A percentile compares a stretch with the other conserved stretches of the same genome.
These are phyloP conservation scores for Ogataea methylovora DNA, from an alignment of 805 yeast species.

Conservation along the genomic window DNA sequence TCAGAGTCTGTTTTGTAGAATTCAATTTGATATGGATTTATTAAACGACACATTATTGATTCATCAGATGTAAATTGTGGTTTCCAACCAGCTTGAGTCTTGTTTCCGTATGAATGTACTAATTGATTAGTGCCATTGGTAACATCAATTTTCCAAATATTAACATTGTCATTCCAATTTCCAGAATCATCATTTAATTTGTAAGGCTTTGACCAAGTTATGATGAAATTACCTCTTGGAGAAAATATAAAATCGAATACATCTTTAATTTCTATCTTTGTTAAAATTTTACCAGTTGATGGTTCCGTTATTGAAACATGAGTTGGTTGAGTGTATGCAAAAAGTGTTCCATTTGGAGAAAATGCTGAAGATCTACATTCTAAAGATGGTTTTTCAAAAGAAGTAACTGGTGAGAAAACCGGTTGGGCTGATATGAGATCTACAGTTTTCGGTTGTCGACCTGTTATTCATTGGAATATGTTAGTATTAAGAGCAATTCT, in stretches of 20 bases:
- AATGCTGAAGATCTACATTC: slow-evolving; percentile 62
- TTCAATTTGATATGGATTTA: slow-evolving; percentile 50
- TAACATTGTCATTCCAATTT: slow-evolving; percentile 71
- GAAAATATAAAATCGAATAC: slow-evolving; percentile 81
- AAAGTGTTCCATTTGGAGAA: slow-evolving; percentile 58
- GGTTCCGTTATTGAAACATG: slow-evolving; percentile 53
- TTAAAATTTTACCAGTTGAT: slow-evolving; percentile 37
- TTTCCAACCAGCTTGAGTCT: slow-evolving; percentile 84
- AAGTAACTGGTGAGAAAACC: slow-evolving; percentile 21
- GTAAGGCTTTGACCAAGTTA: slow-evolving; percentile 86
- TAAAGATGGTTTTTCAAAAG: slow-evolving; percentile 21
- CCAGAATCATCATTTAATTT: slow-evolving; percentile 59
- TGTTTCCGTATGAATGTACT: slow-evolving; percentile 51
- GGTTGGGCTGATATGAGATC: slow-evolving; percentile 46
- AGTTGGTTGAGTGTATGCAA: slow-evolving; percentile 67
- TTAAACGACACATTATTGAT: slow-evolving; percentile 51
- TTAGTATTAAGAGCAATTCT: not conserved
- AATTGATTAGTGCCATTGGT: slow-evolving; percentile 9
- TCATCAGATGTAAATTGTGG: slow-evolving; percentile 88
- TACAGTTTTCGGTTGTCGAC: slow-evolving; percentile 50
- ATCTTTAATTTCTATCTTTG: slow-evolving; percentile 50
- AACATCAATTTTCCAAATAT: slow-evolving; percentile 53
- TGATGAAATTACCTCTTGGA: slow-evolving; percentile 75
- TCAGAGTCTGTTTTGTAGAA: slow-evolving; percentile 47
- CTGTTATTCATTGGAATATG: slow-evolving; percentile 22